These are phyloP conservation scores for Aureobasidium namibiae DNA, from an alignment of 2,329 filamentous ascomycete genomes.

Conservation along the genomic window DNA sequence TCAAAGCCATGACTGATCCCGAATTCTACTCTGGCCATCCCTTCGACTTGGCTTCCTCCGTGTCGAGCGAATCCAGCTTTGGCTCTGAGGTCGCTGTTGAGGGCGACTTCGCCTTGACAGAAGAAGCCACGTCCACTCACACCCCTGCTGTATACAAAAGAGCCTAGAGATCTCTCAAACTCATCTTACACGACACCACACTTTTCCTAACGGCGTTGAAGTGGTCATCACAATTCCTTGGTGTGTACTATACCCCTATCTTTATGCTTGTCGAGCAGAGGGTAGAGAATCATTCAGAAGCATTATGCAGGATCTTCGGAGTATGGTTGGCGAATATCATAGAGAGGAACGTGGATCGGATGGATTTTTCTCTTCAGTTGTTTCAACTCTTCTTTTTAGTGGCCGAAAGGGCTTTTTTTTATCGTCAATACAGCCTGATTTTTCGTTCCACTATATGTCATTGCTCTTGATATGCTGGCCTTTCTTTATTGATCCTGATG, in stretches of 20 bases:
- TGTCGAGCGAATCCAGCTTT: slow-evolving; percentile 1
- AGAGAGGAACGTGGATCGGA: background rate
- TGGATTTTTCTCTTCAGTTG: background rate
- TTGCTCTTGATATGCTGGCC: background rate
- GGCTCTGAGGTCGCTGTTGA: slow-evolving; percentile 39
- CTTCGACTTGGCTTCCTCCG: background rate
- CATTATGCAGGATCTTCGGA: background rate
- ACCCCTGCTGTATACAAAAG: slow-evolving; percentile 29
- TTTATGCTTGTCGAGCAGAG: background rate
- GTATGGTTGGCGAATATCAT: background rate
- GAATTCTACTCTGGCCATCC: background rate
- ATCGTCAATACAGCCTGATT: background rate
- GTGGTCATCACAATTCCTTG: background rate
- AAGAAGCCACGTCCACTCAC: slow-evolving; percentile 46
- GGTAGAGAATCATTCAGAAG: background rate
- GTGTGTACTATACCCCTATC: background rate
- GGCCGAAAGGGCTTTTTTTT: background rate
- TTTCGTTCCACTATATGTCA: background rate
- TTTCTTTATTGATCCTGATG: background rate
- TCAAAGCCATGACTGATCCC: slow-evolving; percentile 8
- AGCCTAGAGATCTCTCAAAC: background rate
- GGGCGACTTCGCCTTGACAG: slow-evolving; percentile 47
- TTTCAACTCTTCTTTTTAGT: background rate
- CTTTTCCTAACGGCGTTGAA: background rate
- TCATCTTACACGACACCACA: background rate